A percentile compares a stretch with the other conserved stretches of the same genome.
Evolutionary conservation across 805 yeast species (phyloP).

Genomic region (Ogataea nonfermentans): DNA sequence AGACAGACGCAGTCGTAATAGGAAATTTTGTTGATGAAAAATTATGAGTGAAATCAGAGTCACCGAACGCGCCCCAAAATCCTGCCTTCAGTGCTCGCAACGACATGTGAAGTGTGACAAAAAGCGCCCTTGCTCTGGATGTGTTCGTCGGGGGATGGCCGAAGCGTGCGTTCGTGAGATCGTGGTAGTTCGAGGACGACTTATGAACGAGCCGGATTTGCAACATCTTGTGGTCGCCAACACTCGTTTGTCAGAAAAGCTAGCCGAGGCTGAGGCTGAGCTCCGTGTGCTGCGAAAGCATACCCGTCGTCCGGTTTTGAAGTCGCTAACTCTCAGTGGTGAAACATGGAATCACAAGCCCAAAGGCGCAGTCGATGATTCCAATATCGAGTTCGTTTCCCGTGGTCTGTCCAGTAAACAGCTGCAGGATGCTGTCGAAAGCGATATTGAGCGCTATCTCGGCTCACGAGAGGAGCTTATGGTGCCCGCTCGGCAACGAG

Average conservation of each 20-base stretch:
- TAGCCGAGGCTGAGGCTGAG: slow-evolving; percentile 3
- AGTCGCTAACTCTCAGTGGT: no score
- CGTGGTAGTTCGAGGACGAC: slow-evolving; percentile 5
- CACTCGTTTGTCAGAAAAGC: not conserved
- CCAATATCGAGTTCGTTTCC: slow-evolving; percentile 1
- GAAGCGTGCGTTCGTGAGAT: slow-evolving; percentile 3
- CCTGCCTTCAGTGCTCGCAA: slow-evolving; percentile 3
- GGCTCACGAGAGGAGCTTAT: not conserved
- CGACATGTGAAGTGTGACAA: slow-evolving; percentile 6
- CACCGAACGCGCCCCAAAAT: slow-evolving; percentile 9
- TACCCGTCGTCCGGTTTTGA: not conserved
- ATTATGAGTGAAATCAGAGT: slow-evolving; percentile 1
- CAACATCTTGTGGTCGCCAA: slow-evolving; percentile 1
- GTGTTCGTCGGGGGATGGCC: slow-evolving; percentile 1
- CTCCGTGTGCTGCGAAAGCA: not conserved
- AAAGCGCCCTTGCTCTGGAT: slow-evolving; percentile 3
- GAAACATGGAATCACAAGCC: not conserved
- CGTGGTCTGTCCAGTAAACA: not conserved
- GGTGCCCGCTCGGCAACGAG: no score
- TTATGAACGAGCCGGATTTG: slow-evolving; percentile 3
- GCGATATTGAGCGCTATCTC: not conserved
- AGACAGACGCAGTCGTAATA: not conserved
- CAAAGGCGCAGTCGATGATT: not conserved
- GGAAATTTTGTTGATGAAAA: not conserved
- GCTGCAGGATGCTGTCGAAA: not conserved